Evolutionary conservation across 2,329 filamentous ascomycete species (phyloP), one percentile per base, ranked within the genome.

Genomic region (Trichoderma brevicompactum): DNA sequence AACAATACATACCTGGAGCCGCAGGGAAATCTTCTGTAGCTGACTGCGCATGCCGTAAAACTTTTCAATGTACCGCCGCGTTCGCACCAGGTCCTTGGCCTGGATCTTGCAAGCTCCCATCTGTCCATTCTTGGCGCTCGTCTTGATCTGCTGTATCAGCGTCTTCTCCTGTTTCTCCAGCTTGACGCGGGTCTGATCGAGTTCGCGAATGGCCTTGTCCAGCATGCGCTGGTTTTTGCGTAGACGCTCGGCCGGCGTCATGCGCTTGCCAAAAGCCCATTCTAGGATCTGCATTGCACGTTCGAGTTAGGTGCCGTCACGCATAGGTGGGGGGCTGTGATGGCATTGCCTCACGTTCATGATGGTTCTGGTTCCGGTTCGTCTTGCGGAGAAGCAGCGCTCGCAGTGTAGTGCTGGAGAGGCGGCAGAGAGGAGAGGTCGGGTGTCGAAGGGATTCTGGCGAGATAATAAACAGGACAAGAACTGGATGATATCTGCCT

Each of bases 131-230:
- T 99, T 97, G 63, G 95, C 95, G 74, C 92, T 97, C 82, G 96
- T 96, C 83, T 97, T 98, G 81, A 99, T 99, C 75, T 98, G 94
- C 69, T 89, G 85, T 62, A 97, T 90, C 62, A 99, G 84, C 74
- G 96, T 97, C 87, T 97, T 98, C 83, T 99, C 95, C 77, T 99
- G 95, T 75, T 97, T 96, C 82, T 99, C 95, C 38, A 99, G 84
- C 82, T 99, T 99, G 69, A 94, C 89, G 65, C 95, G 87, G 78
- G 97, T 94, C 69, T 96, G 90, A 75, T 99, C 95, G 61, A 99
- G 87, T 78, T 99, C 95, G 71, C 95, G 89, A 74, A 98, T 95
- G 10, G 95, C 96, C 83, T 97, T 97, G 80, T 99, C 95, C 69
- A 99, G 89, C 71, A 95, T 93, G 73, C 95, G 88, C 81, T 98